Base-by-base conservation (phyloP, 2,329 filamentous ascomycete species). In the Penicillium aurantiogriseum region DNA sequence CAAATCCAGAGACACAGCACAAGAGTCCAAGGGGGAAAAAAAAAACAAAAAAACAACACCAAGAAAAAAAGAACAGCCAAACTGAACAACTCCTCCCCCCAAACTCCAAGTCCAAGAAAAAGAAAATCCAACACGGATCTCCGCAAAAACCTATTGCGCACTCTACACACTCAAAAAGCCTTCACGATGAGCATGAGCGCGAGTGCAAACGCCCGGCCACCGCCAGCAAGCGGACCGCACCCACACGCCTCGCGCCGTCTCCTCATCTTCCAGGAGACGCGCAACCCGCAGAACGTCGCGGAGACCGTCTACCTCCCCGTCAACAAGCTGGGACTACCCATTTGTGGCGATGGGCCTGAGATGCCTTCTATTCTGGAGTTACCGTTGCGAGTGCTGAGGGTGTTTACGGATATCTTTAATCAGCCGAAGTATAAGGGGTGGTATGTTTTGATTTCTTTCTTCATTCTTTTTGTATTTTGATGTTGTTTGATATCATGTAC, bases 341-440 rank as follows among this genome's bases (percentile, higher is more conserved):
- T 75, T 23, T 72, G 68, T 45, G 71, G 71, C 3, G 56, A 67
- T 13, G 70, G 68, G 0, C 71, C 71, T 0, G 69, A 71, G 13
- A 31, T 74, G 6, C 70, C 72, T 0, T 74, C 71, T 4, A 67
- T 75, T 7, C 51, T 74, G 38, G 70, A 74, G 29, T 51, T 75
- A 45, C 73, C 73, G 25, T 48, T 75, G 56, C 63, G 70, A 13
- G 69, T 71, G 27, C 35, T 75, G 57, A 68, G 60, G 46, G 70
- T 67, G n/a, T 75, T 75, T 59, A 75, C 73, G 40, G 73, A 75
- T 38, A 71, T 75, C 56, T 75, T 75, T 31, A 75, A 75, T 62
- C 65, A 69, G 53, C 68, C 68, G 2, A 74, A 70, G 58, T 75
- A 73, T 63, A 73, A 74, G 63, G 71, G 72, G 36, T 75, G 73